A percentile compares a stretch with the other conserved stretches of the same genome.
phyloP scores from a whole-genome alignment of 2,329 filamentous ascomycete species.

The Sarocladium oryzae region DNA sequence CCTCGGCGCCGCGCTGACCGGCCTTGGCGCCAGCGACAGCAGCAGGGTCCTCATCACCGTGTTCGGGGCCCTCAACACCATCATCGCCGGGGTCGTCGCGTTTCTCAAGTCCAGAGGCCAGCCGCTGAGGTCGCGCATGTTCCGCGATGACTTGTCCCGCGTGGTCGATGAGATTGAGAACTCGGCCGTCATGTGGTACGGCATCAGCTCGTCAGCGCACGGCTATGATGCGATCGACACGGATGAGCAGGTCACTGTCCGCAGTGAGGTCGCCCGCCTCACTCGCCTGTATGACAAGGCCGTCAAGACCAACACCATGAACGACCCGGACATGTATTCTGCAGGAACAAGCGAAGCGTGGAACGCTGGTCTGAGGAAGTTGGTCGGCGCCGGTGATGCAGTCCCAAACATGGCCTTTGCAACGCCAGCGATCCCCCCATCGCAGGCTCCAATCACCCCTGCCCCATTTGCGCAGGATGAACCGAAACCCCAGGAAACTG shows the following conservation, averaged over 20 bases:
- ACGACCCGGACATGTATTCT: conserved; percentile 17
- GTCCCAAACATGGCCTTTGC: neutral
- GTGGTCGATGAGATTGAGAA: conserved; percentile 20
- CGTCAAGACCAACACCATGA: conserved; percentile 17
- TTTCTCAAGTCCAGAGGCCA: conserved; percentile 18
- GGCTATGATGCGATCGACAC: conserved; percentile 18
- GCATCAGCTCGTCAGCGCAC: conserved; percentile 14
- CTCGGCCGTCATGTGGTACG: conserved; percentile 18
- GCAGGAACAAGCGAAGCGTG: conserved; percentile 12
- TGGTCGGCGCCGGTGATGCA: neutral
- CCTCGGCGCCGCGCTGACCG: conserved; percentile 17
- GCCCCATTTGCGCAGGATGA: neutral
- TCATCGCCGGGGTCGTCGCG: conserved; percentile 17
- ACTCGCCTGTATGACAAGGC: conserved; percentile 18
- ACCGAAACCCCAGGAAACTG: conserved; percentile 4
- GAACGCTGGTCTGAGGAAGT: conserved; percentile 14
- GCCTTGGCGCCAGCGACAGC: conserved; percentile 16
- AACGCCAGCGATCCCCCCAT: neutral
- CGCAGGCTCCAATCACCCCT: conserved; percentile 2
- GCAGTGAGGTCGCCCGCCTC: conserved; percentile 17
- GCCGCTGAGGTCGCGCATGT: conserved; percentile 17
- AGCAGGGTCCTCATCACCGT: conserved; percentile 16
- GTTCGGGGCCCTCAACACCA: conserved; percentile 18
- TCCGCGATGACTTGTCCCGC: conserved; percentile 17
- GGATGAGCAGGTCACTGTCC: conserved; percentile 18